Evolutionary conservation across 1,139 yeast species (phyloP).

Genomic region (Nadsonia commutata): DNA sequence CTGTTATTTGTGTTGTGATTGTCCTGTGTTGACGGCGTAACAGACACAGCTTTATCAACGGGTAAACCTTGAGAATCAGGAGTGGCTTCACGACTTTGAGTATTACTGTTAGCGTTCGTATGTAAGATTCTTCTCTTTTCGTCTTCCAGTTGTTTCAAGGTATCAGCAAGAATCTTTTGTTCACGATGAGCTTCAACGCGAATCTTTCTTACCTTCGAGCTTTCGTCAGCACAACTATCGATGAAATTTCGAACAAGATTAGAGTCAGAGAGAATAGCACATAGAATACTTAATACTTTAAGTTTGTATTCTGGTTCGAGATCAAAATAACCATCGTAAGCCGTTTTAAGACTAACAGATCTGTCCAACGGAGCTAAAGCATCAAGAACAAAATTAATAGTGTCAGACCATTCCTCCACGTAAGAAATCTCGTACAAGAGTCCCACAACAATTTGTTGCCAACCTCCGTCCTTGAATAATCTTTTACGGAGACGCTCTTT

Average conservation of each 20-base stretch:
- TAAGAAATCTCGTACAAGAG: conserved; percentile 42
- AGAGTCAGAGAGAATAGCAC: conserved; percentile 44
- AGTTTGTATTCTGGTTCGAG: conserved; percentile 38
- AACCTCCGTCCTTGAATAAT: conserved; percentile 67
- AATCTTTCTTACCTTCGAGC: conserved; percentile 49
- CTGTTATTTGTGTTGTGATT: conserved; percentile 9
- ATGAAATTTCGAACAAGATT: conserved; percentile 45
- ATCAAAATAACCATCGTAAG: conserved; percentile 36
- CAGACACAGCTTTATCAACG: conserved; percentile 5
- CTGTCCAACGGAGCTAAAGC: conserved; percentile 42
- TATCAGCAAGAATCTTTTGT: conserved; percentile 33
- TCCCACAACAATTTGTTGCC: conserved; percentile 71
- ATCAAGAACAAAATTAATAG: conserved; percentile 33
- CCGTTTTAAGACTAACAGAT: conserved; percentile 35
- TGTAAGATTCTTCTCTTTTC: conserved; percentile 14
- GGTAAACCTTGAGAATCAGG: conserved; percentile 5
- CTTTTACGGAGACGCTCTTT: conserved; percentile 61
- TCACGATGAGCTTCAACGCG: conserved; percentile 56
- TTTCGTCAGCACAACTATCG: conserved; percentile 54
- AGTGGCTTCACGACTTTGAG: conserved; percentile 4
- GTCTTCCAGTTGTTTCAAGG: conserved; percentile 29
- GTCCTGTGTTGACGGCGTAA: no score
- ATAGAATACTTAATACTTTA: conserved; percentile 38
- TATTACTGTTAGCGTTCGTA: background rate
- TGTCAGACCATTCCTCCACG: conserved; percentile 37